Conservation (phyloP, 306 rosid genomes). For the Quercus berberidifolia region DNA sequence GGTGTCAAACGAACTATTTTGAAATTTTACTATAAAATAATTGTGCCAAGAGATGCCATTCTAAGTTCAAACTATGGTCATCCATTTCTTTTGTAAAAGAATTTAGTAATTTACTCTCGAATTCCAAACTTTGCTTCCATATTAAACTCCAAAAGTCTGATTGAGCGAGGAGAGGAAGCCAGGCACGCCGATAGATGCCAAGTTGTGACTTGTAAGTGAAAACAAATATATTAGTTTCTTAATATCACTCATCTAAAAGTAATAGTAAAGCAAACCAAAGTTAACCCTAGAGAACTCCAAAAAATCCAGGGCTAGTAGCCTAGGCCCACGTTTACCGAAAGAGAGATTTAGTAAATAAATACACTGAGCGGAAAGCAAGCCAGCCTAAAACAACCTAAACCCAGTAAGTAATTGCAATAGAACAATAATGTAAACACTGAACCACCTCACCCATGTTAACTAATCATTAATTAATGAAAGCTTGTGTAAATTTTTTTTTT, state of each 20-base stretch:
- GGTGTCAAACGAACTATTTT: too few species aligned
- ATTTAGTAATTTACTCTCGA: not conserved
- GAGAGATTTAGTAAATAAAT: not conserved
- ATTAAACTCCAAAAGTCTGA: not conserved
- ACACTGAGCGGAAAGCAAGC: not conserved
- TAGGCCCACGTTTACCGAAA: constrained; percentile 33
- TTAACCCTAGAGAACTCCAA: constrained; percentile 8
- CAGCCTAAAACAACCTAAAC: not conserved
- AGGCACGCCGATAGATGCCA: constrained; percentile 18
- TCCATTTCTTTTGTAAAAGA: not conserved
- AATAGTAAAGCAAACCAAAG: constrained; percentile 12
- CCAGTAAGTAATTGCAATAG: constrained; percentile 2
- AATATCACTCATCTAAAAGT: constrained; percentile 2
- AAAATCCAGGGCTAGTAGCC: constrained; percentile 22
- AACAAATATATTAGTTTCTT: constrained; percentile 6
- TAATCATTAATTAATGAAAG: constrained; percentile 6
- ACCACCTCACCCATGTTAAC: constrained; percentile 32
- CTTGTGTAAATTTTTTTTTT: constrained; percentile 18
- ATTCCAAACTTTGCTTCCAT: not conserved
- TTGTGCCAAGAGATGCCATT: not conserved
- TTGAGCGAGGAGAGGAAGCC: not conserved
- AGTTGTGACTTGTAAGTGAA: not conserved
- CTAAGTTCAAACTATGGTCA: not conserved
- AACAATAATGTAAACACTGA: constrained; percentile 32
- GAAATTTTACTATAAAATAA: too few species aligned